Conservation (phyloP, 192 early-diverging fungal genomes). For the Gaertneriomyces semiglobifer region DNA sequence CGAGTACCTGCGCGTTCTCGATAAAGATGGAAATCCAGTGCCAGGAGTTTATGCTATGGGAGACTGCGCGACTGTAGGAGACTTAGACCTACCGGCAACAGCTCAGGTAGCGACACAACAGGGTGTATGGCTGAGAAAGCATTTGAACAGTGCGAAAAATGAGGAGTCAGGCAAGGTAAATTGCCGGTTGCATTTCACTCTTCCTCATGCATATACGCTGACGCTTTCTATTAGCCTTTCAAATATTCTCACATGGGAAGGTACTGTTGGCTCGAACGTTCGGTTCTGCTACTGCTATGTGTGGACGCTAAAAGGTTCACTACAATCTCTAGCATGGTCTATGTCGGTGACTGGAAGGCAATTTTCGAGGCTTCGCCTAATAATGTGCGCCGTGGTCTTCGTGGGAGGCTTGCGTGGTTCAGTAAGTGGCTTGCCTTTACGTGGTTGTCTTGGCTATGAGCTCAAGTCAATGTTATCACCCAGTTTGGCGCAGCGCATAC, state of each 20-base stretch:
- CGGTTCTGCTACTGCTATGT: no score
- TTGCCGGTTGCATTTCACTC: not conserved
- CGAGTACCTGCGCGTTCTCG: slow-evolving; percentile 67
- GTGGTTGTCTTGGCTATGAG: not conserved
- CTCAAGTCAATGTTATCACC: not conserved
- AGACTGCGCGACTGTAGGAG: slow-evolving; percentile 84
- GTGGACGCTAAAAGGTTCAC: not conserved
- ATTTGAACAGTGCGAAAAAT: slow-evolving; percentile 29
- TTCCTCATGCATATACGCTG: not conserved
- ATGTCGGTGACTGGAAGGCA: slow-evolving; percentile 56
- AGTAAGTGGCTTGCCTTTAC: slow-evolving; percentile 5
- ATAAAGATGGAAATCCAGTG: slow-evolving; percentile 49
- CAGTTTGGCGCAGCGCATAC: slow-evolving; percentile 74
- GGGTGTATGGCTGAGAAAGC: slow-evolving; percentile 60
- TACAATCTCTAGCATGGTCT: slow-evolving; percentile 53
- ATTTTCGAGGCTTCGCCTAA: slow-evolving; percentile 29
- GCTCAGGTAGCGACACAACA: slow-evolving; percentile 86
- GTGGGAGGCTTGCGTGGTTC: slow-evolving; percentile 38
- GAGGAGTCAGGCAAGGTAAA: not conserved
- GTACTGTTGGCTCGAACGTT: slow-evolving; percentile 6
- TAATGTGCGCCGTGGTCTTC: slow-evolving; percentile 2
- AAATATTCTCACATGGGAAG: slow-evolving; percentile 57
- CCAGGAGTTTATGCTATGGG: slow-evolving; percentile 75
- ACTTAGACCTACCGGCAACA: slow-evolving; percentile 70
- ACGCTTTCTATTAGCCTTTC: slow-evolving; percentile 42